A percentile compares a stretch with the other conserved stretches of the same genome.
phyloP scores from a whole-genome alignment of 2,329 filamentous ascomycete species.

The Venturia asperata region DNA sequence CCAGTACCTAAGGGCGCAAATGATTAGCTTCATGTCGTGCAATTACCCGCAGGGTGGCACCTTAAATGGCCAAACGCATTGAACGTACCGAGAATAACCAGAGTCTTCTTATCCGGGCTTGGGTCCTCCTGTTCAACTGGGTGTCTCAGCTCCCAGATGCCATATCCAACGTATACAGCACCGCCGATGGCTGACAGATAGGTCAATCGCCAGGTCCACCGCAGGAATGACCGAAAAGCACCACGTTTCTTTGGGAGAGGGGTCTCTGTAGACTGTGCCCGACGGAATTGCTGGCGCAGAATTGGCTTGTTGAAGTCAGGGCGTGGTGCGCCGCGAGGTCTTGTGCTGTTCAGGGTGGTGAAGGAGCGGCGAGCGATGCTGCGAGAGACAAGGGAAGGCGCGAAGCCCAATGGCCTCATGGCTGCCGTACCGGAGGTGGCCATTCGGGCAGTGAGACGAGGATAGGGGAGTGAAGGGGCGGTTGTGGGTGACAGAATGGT shows the following conservation, averaged over 20 bases:
- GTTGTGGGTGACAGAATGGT: not conserved
- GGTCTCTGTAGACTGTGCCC: conserved; percentile 7
- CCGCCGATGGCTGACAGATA: conserved; percentile 67
- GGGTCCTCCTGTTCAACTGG: conserved; percentile 70
- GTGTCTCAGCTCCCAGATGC: conserved; percentile 74
- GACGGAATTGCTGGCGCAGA: conserved; percentile 1
- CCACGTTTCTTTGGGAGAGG: conserved; percentile 40
- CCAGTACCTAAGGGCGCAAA: conserved; percentile 62
- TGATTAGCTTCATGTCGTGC: conserved; percentile 19
- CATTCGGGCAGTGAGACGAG: conserved; percentile 2
- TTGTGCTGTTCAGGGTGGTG: not conserved
- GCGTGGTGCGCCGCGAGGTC: conserved; percentile 3
- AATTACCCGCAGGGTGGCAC: conserved; percentile 18
- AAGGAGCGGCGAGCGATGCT: conserved; percentile 13
- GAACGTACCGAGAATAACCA: conserved; percentile 79
- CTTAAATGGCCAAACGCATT: not conserved
- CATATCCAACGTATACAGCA: conserved; percentile 66
- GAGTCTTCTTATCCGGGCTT: conserved; percentile 89
- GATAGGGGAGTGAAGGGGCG: not conserved
- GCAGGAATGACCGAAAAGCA: conserved; percentile 55
- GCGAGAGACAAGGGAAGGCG: conserved; percentile 6
- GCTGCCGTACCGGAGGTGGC: conserved; percentile 14
- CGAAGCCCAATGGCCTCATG: conserved; percentile 18
- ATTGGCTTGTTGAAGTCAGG: conserved; percentile 11
- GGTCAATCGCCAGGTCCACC: conserved; percentile 76